phyloP scores from a whole-genome alignment of 2,329 filamentous ascomycete species.

The Aspergillus eucalypticola region DNA sequence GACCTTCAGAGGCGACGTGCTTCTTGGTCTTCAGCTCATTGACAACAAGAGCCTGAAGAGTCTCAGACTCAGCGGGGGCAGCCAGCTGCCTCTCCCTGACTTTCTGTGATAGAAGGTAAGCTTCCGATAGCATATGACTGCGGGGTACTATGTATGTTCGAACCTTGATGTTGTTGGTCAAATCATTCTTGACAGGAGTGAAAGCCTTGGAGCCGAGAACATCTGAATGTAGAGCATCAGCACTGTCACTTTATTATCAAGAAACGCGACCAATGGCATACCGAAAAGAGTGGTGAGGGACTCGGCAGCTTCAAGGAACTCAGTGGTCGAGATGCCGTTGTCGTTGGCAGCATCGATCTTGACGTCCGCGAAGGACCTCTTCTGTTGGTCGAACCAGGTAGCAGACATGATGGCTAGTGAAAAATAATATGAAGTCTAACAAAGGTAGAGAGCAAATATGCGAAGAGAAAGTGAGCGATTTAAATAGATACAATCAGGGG shows the following conservation, averaged over 20 bases:
- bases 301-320: conserved; percentile 91
- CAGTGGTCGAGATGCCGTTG: conserved; percentile 74
- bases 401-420: conserved; percentile 31
- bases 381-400: conserved; percentile 84
- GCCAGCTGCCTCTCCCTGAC: conserved; percentile 78
- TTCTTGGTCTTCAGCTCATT: conserved; percentile 91
- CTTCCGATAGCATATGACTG: not conserved
- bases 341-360: conserved; percentile 70
- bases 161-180: conserved; percentile 89
- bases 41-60: conserved; percentile 77
- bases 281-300: conserved; percentile 84
- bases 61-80: conserved; percentile 75
- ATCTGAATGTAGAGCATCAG: conserved; percentile 46
- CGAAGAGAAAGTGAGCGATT: conserved; percentile 8
- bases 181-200: conserved; percentile 85
- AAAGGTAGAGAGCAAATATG: conserved; percentile 6
- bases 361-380: conserved; percentile 81
- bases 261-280: conserved; percentile 40
- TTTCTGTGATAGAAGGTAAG: conserved; percentile 62
- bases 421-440: not conserved
- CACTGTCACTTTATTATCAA: not conserved
- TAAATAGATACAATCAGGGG: conserved; percentile 5
- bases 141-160: conserved; percentile 20
- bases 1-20: conserved; percentile 82
- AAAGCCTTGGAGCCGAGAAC: conserved; percentile 72